phyloP scores from a whole-genome alignment of 768 basidiomycete genomes.

The Lyophyllum shimeji region DNA sequence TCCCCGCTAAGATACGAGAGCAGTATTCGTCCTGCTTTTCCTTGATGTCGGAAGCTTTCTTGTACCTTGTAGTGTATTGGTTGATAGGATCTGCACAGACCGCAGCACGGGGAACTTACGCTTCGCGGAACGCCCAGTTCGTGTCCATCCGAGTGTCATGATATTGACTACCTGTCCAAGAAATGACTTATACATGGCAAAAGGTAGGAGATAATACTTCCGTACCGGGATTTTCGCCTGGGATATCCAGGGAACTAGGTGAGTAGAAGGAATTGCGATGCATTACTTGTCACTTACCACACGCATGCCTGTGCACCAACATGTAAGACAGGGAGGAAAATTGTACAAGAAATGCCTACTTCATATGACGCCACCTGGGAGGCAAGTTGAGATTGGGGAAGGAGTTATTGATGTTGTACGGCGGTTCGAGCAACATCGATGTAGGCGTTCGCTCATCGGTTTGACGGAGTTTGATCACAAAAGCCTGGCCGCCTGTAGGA shows the following conservation, averaged over 20 bases:
- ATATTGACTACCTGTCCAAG: slow-evolving; percentile 32
- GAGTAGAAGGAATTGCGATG: not conserved
- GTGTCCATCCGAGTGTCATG: slow-evolving; percentile 65
- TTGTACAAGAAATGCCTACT: slow-evolving; percentile 37
- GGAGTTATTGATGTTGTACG: slow-evolving; percentile 57
- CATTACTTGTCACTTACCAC: slow-evolving; percentile 39
- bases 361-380: slow-evolving; percentile 76
- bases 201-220: not conserved
- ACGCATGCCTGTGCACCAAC: slow-evolving; percentile 47
- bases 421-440: slow-evolving; percentile 76
- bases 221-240: slow-evolving; percentile 59
- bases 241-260: not conserved
- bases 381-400: slow-evolving; percentile 42
- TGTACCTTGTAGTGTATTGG: slow-evolving; percentile 41
- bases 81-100: not conserved
- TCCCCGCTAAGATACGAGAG: slow-evolving; percentile 39
- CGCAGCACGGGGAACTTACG: slow-evolving; percentile 33
- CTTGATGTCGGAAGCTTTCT: slow-evolving; percentile 66
- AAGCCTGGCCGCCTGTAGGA: slow-evolving; percentile 67
- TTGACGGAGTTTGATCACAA: slow-evolving; percentile 74
- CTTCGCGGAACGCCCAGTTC: slow-evolving; percentile 65
- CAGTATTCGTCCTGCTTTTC: slow-evolving; percentile 71
- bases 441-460: slow-evolving; percentile 70
- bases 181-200: slow-evolving; percentile 10
- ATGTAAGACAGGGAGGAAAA: not conserved